Evolutionary conservation across 2,329 filamentous ascomycete species (phyloP).

Genomic region (Gaeumannomyces tritici): DNA sequence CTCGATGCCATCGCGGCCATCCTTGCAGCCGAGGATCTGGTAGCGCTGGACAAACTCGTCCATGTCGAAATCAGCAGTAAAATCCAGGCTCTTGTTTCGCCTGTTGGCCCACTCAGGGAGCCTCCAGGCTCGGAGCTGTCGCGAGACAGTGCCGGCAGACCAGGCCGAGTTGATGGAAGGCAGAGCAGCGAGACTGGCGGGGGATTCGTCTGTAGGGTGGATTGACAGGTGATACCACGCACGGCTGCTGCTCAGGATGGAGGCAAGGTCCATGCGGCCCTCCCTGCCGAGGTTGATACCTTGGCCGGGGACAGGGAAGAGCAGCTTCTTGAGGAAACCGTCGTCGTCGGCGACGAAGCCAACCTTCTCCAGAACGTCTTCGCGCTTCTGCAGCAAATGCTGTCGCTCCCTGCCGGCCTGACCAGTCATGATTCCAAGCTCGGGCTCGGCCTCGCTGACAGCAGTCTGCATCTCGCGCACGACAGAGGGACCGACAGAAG

Average conservation of each 20-base stretch:
- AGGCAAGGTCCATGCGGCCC: slow-evolving; percentile 69
- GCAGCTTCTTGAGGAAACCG: slow-evolving; percentile 69
- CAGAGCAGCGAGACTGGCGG: slow-evolving; percentile 62
- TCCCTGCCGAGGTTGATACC: slow-evolving; percentile 73
- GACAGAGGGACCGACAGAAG: slow-evolving; percentile 67
- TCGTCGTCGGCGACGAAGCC: slow-evolving; percentile 73
- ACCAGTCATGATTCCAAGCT: slow-evolving; percentile 66
- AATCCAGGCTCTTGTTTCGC: slow-evolving; percentile 82
- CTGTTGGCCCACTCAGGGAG: slow-evolving; percentile 95
- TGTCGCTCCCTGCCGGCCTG: slow-evolving; percentile 63
- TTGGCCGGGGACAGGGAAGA: slow-evolving; percentile 69
- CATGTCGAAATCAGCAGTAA: slow-evolving; percentile 91
- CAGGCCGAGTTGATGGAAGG: slow-evolving; percentile 71
- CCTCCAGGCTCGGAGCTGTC: slow-evolving; percentile 87
- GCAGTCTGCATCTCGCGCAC: slow-evolving; percentile 80
- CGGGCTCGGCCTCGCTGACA: slow-evolving; percentile 64
- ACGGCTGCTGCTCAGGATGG: slow-evolving; percentile 70
- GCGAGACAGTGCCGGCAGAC: slow-evolving; percentile 88
- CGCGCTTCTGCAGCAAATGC: slow-evolving; percentile 69
- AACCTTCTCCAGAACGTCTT: slow-evolving; percentile 77
- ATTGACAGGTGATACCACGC: slow-evolving; percentile 92
- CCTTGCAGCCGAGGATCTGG: slow-evolving; percentile 70
- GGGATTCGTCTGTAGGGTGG: slow-evolving; percentile 82
- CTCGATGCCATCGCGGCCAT: slow-evolving; percentile 86
- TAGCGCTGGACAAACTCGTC: slow-evolving; percentile 88